These are phyloP conservation scores for Ogataea nitratoaversa DNA, from an alignment of 805 yeast genomes.

Conservation along the genomic window DNA sequence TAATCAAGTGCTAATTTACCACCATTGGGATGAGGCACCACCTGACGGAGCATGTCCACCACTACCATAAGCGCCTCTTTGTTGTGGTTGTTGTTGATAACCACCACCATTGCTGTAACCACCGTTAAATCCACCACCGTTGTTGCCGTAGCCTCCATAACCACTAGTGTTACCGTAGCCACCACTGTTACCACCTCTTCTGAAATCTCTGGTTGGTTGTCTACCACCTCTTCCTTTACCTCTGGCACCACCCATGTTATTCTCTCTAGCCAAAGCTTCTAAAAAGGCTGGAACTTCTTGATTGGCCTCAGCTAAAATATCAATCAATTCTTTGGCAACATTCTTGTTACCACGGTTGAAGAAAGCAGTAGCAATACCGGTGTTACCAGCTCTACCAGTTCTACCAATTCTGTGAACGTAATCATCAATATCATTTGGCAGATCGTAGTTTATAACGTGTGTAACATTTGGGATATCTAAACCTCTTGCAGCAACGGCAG, in stretches of 20 bases:
- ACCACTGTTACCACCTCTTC: constrained; percentile 38
- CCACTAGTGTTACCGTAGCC: constrained; percentile 29
- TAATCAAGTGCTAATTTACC: constrained; percentile 18
- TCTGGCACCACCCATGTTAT: constrained; percentile 50
- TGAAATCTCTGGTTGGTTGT: constrained; percentile 41
- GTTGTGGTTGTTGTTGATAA: too few species aligned
- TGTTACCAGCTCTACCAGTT: constrained; percentile 99
- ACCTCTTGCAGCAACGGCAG: constrained; percentile 99
- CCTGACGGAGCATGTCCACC: constrained; percentile 30
- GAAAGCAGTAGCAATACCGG: constrained; percentile 97
- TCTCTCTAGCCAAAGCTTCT: constrained; percentile 74
- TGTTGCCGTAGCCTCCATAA: constrained; percentile 21
- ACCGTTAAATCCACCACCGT: constrained; percentile 25
- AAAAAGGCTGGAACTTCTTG: constrained; percentile 95
- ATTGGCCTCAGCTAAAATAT: constrained; percentile 88
- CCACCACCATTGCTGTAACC: constrained; percentile 23
- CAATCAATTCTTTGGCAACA: constrained; percentile 81
- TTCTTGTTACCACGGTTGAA: constrained; percentile 94
- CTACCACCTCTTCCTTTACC: constrained; percentile 41
- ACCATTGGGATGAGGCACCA: constrained; percentile 31
- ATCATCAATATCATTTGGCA: constrained; percentile 96
- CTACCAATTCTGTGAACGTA: constrained; percentile 99
- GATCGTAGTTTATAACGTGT: constrained; percentile 95
- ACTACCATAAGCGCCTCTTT: constrained; percentile 27
- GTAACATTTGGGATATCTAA: constrained; percentile 98